Evolutionary conservation across 164 flowering plant genomes (phyloP), one percentile per base, ranked within the genome.

Genomic region (Brasenia schreberi): DNA sequence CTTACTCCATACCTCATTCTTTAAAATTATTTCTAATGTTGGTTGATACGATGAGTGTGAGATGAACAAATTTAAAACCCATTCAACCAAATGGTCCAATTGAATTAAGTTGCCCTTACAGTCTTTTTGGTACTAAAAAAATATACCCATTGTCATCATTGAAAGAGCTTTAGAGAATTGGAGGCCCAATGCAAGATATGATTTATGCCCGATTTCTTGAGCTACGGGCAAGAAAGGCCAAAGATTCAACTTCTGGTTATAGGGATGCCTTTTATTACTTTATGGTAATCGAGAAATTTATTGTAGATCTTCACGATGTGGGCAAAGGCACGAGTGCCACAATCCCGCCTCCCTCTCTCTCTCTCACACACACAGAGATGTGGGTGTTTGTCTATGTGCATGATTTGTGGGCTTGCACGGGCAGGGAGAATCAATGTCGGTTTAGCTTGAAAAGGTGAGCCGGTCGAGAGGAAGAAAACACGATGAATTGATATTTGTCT

Each of bases 341-440:
- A 49, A 49, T 3, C 16, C 56, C 10, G 4, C 10, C 10, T 0
- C 56, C 16, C 53, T 2, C 27, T 23, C 27, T 23, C 27, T 23
- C 56, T 49, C 56, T 49, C 56, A 0, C 27, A 23, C 39, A 33
- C 56, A 14, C 16, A 2, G 5, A 49, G 10, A 49, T 49, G 56
- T 14, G 56, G 12, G 56, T 14, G 56, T 14, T 49, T 49, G 16
- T 9, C 12, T 7, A 14, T 49, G 56, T 49, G 56, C 9, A 0
- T 1, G 56, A 49, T 9, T 6, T 5, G 14, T 49, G 81, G 79
- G 68, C 69, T 81, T 74, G 74, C 64, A 64, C 76, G 71, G 72
- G 76, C 73, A 81, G 70, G 74, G 81, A 79, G 84, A 81, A 81
- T 81, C 84, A 79, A 74, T 81, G 82, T 79, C 76, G 56, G 69